Evolutionary conservation across 257 asterid species (phyloP).

Genomic region (Salvia hispanica): DNA sequence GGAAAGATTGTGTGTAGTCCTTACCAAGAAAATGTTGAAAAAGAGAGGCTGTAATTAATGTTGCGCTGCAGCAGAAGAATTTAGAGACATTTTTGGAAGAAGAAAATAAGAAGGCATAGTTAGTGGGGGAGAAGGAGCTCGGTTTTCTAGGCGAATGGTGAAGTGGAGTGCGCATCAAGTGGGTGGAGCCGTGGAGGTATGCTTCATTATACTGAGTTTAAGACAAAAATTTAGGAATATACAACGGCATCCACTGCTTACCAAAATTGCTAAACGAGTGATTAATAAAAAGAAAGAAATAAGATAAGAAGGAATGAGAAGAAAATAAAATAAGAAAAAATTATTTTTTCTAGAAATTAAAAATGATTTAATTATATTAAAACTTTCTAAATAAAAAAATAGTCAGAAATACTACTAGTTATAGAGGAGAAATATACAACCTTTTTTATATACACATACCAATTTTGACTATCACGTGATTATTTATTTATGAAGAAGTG

Average conservation of each 20-base stretch:
- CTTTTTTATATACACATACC: no score
- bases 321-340: no score
- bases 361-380: no score
- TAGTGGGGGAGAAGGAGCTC: conserved; percentile 25
- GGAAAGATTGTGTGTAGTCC: conserved; percentile 31
- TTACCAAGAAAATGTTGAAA: conserved; percentile 45
- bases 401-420: no score
- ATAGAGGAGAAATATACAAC: no score
- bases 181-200: conserved; percentile 22
- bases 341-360: no score
- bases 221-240: conserved; percentile 32
- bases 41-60: not conserved
- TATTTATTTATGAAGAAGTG: no score
- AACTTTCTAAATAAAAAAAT: no score
- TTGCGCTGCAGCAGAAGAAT: conserved; percentile 16
- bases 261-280: conserved; percentile 16
- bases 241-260: conserved; percentile 7
- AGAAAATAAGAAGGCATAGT: conserved; percentile 23
- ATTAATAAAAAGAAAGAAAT: no score
- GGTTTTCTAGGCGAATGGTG: conserved; percentile 24
- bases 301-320: no score
- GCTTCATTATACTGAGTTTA: conserved; percentile 2
- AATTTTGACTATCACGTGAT: no score
- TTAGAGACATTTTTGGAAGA: conserved; percentile 14
- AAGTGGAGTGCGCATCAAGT: conserved; percentile 1